phyloP scores from a whole-genome alignment of 257 asterid genomes.

The Gentiana straminea region DNA sequence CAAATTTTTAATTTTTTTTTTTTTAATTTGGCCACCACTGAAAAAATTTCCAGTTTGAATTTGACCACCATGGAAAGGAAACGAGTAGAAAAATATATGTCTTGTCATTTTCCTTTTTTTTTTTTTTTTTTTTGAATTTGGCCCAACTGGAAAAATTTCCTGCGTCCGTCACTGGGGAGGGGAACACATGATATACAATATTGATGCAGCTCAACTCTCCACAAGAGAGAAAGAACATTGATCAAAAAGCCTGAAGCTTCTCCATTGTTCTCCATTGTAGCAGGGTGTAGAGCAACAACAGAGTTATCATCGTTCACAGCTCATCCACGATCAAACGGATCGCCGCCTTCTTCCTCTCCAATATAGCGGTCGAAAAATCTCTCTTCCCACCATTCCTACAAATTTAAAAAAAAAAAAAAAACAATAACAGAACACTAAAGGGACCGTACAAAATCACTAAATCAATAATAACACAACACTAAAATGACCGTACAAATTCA shows the following conservation, averaged over 20 bases:
- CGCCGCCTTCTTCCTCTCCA: conserved; percentile 81
- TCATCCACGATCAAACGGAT: conserved; percentile 79
- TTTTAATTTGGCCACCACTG: too few relatives aligned
- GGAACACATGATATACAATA: too few relatives aligned
- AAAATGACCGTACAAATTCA: too few relatives aligned
- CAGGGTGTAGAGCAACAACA: conserved; percentile 63
- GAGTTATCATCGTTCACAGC: conserved; percentile 85
- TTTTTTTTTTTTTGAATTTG: too few relatives aligned
- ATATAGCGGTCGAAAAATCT: conserved; percentile 78
- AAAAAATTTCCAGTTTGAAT: too few relatives aligned
- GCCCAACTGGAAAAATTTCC: too few relatives aligned
- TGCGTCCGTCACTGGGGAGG: too few relatives aligned
- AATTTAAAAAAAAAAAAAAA: conserved; percentile 4
- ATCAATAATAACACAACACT: conserved; percentile 4
- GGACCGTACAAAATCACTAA: conserved; percentile 6
- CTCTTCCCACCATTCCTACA: conserved; percentile 58
- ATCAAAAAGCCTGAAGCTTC: conserved; percentile 68
- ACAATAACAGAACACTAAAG: background rate
- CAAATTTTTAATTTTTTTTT: too few relatives aligned
- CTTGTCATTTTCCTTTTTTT: too few relatives aligned
- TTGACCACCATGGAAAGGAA: too few relatives aligned
- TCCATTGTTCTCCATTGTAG: conserved; percentile 86
- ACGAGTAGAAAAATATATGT: too few relatives aligned
- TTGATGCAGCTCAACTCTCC: too few relatives aligned
- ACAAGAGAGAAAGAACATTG: conserved; percentile 57